A percentile compares a stretch with the other conserved stretches of the same genome.
Evolutionary conservation across 306 rosid genomes (phyloP).

Genomic region (Malus sylvestris): DNA sequence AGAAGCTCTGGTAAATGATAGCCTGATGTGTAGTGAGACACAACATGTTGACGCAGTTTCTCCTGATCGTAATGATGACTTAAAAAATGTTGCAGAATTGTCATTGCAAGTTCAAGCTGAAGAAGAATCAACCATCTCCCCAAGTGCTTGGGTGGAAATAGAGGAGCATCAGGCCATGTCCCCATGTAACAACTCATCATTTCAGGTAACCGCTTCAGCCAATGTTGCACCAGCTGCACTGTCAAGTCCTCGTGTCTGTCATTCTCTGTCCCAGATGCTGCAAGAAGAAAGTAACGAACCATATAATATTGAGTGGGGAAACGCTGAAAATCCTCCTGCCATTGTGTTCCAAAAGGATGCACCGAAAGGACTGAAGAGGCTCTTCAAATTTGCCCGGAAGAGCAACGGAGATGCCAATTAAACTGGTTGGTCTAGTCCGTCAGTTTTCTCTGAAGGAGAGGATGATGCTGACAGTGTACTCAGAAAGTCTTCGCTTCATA

Average conservation of each 20-base stretch:
- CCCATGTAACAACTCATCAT: conserved; percentile 16
- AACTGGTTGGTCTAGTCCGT: conserved; percentile 89
- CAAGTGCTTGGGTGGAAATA: too few species aligned
- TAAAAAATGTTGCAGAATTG: conserved; percentile 37
- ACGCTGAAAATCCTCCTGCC: conserved; percentile 87
- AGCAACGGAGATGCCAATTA: conserved; percentile 72
- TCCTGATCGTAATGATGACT: conserved; percentile 27
- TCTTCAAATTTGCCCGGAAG: conserved; percentile 86
- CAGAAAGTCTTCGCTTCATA: conserved; percentile 63
- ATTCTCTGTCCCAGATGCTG: conserved; percentile 94
- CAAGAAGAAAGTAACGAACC: conserved; percentile 89
- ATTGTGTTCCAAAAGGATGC: conserved; percentile 81
- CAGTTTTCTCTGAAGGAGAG: conserved; percentile 96
- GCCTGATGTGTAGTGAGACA: conserved; percentile 35
- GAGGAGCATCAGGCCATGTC: too few species aligned
- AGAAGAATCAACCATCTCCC: too few species aligned
- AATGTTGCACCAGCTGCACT: conserved; percentile 39
- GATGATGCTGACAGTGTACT: conserved; percentile 73
- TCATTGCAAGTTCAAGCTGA: too few species aligned
- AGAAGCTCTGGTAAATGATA: conserved; percentile 38
- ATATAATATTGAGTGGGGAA: conserved; percentile 81
- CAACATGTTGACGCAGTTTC: conserved; percentile 36
- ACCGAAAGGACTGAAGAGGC: conserved; percentile 92
- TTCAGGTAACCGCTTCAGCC: conserved; percentile 40
- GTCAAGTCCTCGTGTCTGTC: conserved; percentile 75